A percentile compares a stretch with the other conserved stretches of the same genome.
These are phyloP conservation scores for Vaccinium vitisidaea DNA, from an alignment of 148 eudicot genomes.

Conservation along the genomic window DNA sequence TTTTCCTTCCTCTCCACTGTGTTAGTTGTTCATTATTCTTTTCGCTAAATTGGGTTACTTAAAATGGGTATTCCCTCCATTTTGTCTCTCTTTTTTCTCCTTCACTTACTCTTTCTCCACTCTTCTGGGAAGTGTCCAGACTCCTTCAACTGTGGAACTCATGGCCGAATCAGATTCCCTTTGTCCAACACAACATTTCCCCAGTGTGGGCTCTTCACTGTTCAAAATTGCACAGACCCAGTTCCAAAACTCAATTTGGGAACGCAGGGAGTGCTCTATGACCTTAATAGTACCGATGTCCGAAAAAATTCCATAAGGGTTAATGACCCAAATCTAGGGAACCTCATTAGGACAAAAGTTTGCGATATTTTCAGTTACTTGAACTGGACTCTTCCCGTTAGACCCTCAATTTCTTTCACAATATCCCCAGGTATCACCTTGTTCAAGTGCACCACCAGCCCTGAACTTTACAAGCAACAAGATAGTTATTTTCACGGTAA, in stretches of 20 bases:
- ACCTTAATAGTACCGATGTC: too few species aligned
- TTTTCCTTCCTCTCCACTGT: neutral
- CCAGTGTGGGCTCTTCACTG: constrained; percentile 28
- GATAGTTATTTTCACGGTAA: too few species aligned
- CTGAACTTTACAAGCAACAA: too few species aligned
- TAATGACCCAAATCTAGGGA: too few species aligned
- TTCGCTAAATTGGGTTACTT: neutral
- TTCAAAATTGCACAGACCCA: constrained; percentile 21
- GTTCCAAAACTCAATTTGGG: constrained; percentile 19
- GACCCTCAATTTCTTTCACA: too few species aligned
- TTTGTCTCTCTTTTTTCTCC: neutral
- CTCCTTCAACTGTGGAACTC: constrained; percentile 16
- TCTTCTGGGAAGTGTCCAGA: neutral
- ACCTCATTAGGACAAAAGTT: too few species aligned
- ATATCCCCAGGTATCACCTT: too few species aligned
- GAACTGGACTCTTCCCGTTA: too few species aligned
- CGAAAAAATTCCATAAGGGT: too few species aligned
- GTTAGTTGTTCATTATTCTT: neutral
- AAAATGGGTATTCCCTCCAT: neutral
- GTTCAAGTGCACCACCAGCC: too few species aligned
- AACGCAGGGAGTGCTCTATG: neutral
- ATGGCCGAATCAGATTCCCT: constrained; percentile 27
- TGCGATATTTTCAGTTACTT: too few species aligned
- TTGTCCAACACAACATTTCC: constrained; percentile 24
- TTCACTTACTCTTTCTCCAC: neutral